Evolutionary conservation across 208 protist genomes (phyloP).

Genomic region (Jaenimonas drosophilae): DNA sequence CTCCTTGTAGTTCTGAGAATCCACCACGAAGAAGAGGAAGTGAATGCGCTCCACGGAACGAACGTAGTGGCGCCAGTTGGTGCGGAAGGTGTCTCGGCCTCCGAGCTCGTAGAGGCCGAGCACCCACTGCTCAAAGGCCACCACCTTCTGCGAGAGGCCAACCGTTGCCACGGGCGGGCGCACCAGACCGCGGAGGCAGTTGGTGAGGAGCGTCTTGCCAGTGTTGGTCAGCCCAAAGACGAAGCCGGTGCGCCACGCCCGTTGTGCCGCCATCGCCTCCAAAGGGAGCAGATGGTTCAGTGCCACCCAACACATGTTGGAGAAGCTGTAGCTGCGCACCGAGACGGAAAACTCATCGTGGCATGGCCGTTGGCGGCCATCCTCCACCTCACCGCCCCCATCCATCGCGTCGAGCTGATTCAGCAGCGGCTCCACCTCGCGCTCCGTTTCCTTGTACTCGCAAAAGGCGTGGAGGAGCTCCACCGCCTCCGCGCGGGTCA

Average conservation of each 20-base stretch:
- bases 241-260: constrained; percentile 52
- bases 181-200: constrained; percentile 52
- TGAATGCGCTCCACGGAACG: constrained; percentile 47
- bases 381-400: neutral
- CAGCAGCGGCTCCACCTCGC: constrained; percentile 20
- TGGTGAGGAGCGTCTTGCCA: constrained; percentile 75
- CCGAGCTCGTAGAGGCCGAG: constrained; percentile 71
- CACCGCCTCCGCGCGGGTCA: constrained; percentile 25
- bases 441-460: constrained; percentile 64
- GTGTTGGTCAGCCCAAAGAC: constrained; percentile 72
- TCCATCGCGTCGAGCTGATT: constrained; percentile 1
- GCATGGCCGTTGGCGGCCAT: neutral
- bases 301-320: constrained; percentile 36
- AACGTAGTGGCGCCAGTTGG: constrained; percentile 72
- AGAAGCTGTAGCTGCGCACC: constrained; percentile 35
- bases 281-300: constrained; percentile 60
- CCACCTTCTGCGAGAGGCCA: constrained; percentile 57
- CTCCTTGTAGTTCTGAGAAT: constrained; percentile 29
- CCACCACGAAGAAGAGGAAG: constrained; percentile 74
- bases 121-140: constrained; percentile 80
- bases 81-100: constrained; percentile 72
- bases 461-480: constrained; percentile 63
- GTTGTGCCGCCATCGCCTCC: constrained; percentile 41
- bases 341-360: neutral
- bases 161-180: constrained; percentile 66